Evolutionary conservation across 208 protist genomes (phyloP).

Genomic region (Borovskyia barvae): DNA sequence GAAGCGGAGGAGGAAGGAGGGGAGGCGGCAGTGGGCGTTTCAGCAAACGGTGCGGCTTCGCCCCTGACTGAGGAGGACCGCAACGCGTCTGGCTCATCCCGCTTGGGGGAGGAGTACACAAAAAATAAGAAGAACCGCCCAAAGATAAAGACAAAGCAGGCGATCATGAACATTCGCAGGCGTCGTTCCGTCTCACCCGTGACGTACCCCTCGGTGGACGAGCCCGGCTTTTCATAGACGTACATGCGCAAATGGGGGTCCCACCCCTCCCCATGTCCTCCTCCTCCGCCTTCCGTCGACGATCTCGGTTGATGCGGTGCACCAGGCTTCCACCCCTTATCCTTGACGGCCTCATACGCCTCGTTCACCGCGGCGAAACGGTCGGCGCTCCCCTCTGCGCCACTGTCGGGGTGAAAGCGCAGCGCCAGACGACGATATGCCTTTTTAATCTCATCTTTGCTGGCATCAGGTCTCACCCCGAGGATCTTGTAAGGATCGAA

Average conservation of each 20-base stretch:
- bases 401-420: slow-evolving; percentile 74
- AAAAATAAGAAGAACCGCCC: slow-evolving; percentile 51
- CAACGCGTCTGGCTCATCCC: not conserved
- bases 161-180: slow-evolving; percentile 49
- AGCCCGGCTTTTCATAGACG: slow-evolving; percentile 78
- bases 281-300: slow-evolving; percentile 1
- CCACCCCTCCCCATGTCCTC: too few relatives aligned
- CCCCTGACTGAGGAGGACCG: not conserved
- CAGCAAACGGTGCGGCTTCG: not conserved
- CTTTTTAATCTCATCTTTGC: slow-evolving; percentile 67
- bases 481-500: slow-evolving; percentile 87
- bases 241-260: slow-evolving; percentile 66
- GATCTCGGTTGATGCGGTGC: slow-evolving; percentile 11
- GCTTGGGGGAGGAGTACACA: slow-evolving; percentile 1
- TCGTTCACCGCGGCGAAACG: slow-evolving; percentile 82
- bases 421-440: slow-evolving; percentile 73
- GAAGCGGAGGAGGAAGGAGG: too few relatives aligned
- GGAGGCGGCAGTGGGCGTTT: not conserved
- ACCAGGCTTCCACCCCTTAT: slow-evolving; percentile 39
- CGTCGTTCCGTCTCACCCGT: slow-evolving; percentile 44
- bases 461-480: slow-evolving; percentile 46
- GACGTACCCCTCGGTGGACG: slow-evolving; percentile 75
- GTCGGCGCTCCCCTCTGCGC: slow-evolving; percentile 61
- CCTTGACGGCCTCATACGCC: slow-evolving; percentile 74
- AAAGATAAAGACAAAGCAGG: slow-evolving; percentile 57